A percentile compares a stretch with the other conserved stretches of the same genome.
phyloP scores from a whole-genome alignment of 108 stramenopile species.

The Nitzschia inconspicua region DNA sequence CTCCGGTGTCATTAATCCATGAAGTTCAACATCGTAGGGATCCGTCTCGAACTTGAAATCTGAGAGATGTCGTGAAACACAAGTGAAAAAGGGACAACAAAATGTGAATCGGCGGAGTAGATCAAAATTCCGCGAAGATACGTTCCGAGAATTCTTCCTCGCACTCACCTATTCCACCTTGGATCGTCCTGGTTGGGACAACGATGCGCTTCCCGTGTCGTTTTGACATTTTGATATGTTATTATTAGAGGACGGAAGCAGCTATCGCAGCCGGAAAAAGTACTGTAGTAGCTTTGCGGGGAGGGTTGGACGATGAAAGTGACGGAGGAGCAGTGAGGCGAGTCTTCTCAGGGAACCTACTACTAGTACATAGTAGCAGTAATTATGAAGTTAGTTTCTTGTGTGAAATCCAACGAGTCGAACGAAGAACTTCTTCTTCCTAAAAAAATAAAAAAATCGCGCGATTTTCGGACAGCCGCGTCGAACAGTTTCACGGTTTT shows the following conservation, averaged over 20 bases:
- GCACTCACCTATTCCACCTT: conserved; percentile 30
- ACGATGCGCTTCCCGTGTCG: conserved; percentile 17
- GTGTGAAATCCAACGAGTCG: no score
- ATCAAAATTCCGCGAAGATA: no score
- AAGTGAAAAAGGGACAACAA: no score
- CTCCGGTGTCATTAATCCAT: conserved; percentile 44
- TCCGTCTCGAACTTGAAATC: conserved; percentile 45
- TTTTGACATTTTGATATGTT: background rate
- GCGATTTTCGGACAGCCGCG: no score
- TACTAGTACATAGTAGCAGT: no score
- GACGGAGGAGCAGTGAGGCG: background rate
- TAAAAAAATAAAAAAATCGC: no score
- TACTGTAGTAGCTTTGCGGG: background rate
- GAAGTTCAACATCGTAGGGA: conserved; percentile 33
- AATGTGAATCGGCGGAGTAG: no score
- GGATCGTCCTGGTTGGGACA: conserved; percentile 28
- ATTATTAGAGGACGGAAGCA: background rate
- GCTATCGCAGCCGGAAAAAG: background rate
- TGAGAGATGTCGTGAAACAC: no score
- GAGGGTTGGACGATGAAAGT: background rate
- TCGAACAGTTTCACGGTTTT: no score
- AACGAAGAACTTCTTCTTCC: no score
- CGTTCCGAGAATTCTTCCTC: background rate
- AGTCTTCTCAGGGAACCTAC: background rate
- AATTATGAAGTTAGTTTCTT: no score